phyloP scores from a whole-genome alignment of 192 early-diverging fungal genomes.

The Gaertneriomyces sp. region DNA sequence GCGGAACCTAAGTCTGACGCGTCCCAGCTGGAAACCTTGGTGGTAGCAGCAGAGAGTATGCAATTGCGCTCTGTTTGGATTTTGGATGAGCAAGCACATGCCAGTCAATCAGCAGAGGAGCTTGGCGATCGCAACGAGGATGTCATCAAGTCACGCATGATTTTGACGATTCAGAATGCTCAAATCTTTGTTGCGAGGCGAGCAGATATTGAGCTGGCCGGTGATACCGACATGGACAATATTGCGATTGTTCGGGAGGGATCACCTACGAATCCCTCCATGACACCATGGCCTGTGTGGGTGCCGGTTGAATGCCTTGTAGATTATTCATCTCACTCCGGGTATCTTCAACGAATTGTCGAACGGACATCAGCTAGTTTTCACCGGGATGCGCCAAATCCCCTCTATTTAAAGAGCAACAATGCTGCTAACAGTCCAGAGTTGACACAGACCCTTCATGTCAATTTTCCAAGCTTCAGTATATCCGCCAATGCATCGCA shows the following conservation, averaged over 20 bases:
- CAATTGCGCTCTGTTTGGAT: slow-evolving; percentile 56
- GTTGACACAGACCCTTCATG: slow-evolving; percentile 56
- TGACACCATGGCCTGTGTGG: slow-evolving; percentile 59
- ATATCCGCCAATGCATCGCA: slow-evolving; percentile 73
- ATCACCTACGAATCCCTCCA: not conserved
- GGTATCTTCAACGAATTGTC: slow-evolving; percentile 58
- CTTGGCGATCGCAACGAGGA: slow-evolving; percentile 45
- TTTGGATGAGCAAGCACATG: slow-evolving; percentile 39
- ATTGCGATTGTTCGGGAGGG: not conserved
- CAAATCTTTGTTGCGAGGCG: slow-evolving; percentile 54
- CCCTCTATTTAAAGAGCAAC: slow-evolving; percentile 57
- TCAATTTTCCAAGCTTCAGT: slow-evolving; percentile 72
- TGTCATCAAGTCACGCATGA: slow-evolving; percentile 60
- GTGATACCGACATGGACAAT: slow-evolving; percentile 1
- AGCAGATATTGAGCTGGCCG: slow-evolving; percentile 19
- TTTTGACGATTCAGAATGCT: slow-evolving; percentile 61
- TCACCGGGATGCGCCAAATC: slow-evolving; percentile 66
- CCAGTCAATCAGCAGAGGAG: slow-evolving; percentile 31
- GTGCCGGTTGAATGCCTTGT: slow-evolving; percentile 66
- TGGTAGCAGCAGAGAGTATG: slow-evolving; percentile 59
- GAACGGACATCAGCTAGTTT: slow-evolving; percentile 51
- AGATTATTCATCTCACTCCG: slow-evolving; percentile 41
- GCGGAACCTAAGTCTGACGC: slow-evolving; percentile 38
- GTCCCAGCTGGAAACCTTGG: slow-evolving; percentile 43
- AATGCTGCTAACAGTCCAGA: slow-evolving; percentile 25